These are phyloP conservation scores for Pelargonium fulgidum DNA, from an alignment of 441 rosid genomes.

Conservation along the genomic window DNA sequence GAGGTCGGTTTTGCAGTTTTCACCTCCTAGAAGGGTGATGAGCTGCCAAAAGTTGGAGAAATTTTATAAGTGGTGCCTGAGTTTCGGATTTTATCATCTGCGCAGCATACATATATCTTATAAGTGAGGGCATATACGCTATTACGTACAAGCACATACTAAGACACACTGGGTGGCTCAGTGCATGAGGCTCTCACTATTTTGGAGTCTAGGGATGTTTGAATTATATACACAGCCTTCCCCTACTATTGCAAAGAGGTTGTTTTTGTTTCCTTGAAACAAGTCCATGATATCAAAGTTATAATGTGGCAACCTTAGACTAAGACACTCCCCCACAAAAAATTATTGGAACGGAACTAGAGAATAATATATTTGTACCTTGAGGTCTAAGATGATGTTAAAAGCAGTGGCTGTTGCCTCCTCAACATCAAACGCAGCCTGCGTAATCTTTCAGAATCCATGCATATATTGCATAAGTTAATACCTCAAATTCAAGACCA, in stretches of 20 bases:
- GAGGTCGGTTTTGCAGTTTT: slow-evolving; percentile 10
- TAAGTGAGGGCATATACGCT: not conserved
- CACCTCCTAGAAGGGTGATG: slow-evolving; percentile 95
- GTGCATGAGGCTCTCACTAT: not conserved
- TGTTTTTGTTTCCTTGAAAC: too few species aligned
- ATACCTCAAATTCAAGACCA: slow-evolving; percentile 12
- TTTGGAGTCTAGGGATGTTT: too few species aligned
- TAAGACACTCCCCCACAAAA: not conserved
- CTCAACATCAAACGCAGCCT: slow-evolving; percentile 86
- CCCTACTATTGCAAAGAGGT: too few species aligned
- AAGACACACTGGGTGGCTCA: not conserved
- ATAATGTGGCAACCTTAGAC: too few species aligned
- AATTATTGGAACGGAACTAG: slow-evolving; percentile 1
- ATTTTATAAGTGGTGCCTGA: slow-evolving; percentile 65
- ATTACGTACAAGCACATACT: not conserved
- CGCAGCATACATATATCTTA: slow-evolving; percentile 19
- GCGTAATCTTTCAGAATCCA: slow-evolving; percentile 51
- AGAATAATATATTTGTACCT: slow-evolving; percentile 37
- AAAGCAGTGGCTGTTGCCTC: slow-evolving; percentile 77
- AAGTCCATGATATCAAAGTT: too few species aligned
- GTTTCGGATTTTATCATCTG: slow-evolving; percentile 75
- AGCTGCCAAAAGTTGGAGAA: slow-evolving; percentile 72
- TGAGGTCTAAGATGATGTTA: slow-evolving; percentile 62
- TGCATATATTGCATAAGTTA: slow-evolving; percentile 18
- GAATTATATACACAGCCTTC: too few species aligned